Evolutionary conservation across 2,329 filamentous ascomycete species (phyloP), one percentile per base, ranked within the genome.

Genomic region (Aspergillus ibericus): DNA sequence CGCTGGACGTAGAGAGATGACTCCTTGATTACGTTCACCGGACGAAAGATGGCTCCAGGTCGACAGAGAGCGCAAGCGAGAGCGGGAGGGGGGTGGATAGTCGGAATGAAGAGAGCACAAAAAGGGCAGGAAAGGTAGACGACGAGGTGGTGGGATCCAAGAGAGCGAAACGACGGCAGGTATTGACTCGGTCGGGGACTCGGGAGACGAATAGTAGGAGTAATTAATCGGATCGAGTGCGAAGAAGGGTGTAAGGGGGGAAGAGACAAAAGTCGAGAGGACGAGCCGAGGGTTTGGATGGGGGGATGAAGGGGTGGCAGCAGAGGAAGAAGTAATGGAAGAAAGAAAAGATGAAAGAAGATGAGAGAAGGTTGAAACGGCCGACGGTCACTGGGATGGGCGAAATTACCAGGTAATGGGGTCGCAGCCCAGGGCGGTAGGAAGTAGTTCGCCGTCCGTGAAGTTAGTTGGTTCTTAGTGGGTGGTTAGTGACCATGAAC

Each of bases 321-420:
- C 47, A 34, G 48, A 58, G 38, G 29, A 15, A 48, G 44, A 48
- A 48, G 16, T 48, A 29, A 38, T 59, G 58, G 54, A 56, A 63
- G 55, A 61, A 34, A 51, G 55, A 60, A 55, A 63, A 59, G 59
- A 53, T 59, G 59, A 61, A 59, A 59, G 58, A 51, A 56, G 56
- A 56, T 55, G 51, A 63, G 56, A 48, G 58, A 65, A 59, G 29
- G 58, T 62, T 59, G 58, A 68, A 66, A 63, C 63, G 55, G 57
- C 59, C 56, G 61, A 58, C 47, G 59, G 53, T 59, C 49, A 60
- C 49, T 63, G 54, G 62, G 57, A 51, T 60, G 61, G 52, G 56
- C 56, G 55, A 59, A 57, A 60, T 56, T 59, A 53, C 47, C 57
- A 59, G 56, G 56, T 51, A 51, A 54, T 52, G 46, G 53, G 42